A percentile compares a stretch with the other conserved stretches of the same genome.
Conservation (phyloP, 768 basidiomycete genomes). For the Naganishia randhawae region DNA sequence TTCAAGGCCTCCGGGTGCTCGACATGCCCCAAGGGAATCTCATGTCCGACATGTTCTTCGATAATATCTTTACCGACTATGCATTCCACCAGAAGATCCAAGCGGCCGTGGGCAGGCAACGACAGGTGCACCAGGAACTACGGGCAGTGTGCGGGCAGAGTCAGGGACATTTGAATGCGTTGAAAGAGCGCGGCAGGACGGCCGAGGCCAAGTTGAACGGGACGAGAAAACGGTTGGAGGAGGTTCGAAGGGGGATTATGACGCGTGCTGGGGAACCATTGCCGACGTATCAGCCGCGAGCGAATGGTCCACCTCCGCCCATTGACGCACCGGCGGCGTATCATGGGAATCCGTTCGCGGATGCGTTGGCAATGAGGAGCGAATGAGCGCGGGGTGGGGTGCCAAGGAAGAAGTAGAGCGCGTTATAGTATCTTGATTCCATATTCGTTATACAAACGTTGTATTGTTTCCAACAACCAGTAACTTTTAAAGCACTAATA, state of each 20-base stretch:
- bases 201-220: conserved; percentile 13
- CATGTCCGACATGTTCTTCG: conserved; percentile 28
- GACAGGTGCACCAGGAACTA: conserved; percentile 12
- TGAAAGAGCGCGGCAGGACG: conserved; percentile 2
- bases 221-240: conserved; percentile 12
- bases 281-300: conserved; percentile 15
- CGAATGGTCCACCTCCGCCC: neutral
- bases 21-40: conserved; percentile 22
- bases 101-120: neutral
- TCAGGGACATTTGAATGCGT: conserved; percentile 13
- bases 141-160: conserved; percentile 14
- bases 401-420: neutral
- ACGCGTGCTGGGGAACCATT: conserved; percentile 19
- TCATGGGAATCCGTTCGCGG: conserved; percentile 27
- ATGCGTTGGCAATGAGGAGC: conserved; percentile 3
- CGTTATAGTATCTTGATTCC: too few species aligned
- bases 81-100: conserved; percentile 31
- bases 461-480: neutral
- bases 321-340: conserved; percentile 1
- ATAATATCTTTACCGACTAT: conserved; percentile 29
- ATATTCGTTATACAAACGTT: too few species aligned
- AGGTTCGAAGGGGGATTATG: conserved; percentile 24
- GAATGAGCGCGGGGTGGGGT: neutral
- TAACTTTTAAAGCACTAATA: too few species aligned
- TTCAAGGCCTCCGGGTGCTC: conserved; percentile 7